A percentile compares a stretch with the other conserved stretches of the same genome.
phyloP scores from a whole-genome alignment of 1,284 basidiomycete species.

The Pholiota adiposa region DNA sequence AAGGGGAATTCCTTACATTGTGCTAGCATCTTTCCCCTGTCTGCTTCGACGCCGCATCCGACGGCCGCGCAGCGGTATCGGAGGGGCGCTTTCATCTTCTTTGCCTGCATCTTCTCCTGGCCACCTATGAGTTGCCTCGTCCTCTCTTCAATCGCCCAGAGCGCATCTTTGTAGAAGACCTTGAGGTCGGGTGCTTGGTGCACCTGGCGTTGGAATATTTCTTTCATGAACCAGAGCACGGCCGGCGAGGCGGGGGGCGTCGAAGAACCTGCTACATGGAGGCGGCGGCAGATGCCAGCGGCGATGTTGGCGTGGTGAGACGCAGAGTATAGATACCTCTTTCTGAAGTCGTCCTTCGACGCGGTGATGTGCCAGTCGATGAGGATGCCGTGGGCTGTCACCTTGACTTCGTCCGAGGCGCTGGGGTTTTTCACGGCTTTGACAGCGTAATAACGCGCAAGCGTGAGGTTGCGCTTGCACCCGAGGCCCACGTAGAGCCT shows the following conservation, averaged over 20 bases:
- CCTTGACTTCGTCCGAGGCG: conserved; percentile 9
- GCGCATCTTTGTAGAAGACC: conserved; percentile 26
- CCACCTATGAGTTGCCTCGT: conserved; percentile 24
- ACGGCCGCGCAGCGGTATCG: conserved; percentile 35
- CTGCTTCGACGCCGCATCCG: conserved; percentile 31
- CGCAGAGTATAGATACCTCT: conserved; percentile 32
- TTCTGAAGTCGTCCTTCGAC: conserved; percentile 13
- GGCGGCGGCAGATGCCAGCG: conserved; percentile 10
- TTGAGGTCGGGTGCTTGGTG: conserved; percentile 18
- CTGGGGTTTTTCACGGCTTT: conserved; percentile 9
- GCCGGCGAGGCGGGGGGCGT: conserved; percentile 17
- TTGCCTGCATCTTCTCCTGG: conserved; percentile 23
- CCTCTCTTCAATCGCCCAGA: conserved; percentile 26
- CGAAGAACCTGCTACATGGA: conserved; percentile 4
- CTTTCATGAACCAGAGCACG: conserved; percentile 24
- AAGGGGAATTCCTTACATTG: conserved; percentile 25
- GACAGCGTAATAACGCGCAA: conserved; percentile 14
- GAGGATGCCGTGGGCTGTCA: conserved; percentile 26
- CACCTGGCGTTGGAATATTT: conserved; percentile 14
- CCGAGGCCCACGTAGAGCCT: conserved; percentile 19
- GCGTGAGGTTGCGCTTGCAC: conserved; percentile 15
- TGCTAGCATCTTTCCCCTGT: conserved; percentile 30
- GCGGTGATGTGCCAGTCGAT: conserved; percentile 28
- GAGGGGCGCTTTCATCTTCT: conserved; percentile 31
- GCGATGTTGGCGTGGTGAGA: conserved; percentile 33